A percentile compares a stretch with the other conserved stretches of the same genome.
These are phyloP conservation scores for Trematosphaeria pertusa DNA, from an alignment of 2,329 filamentous ascomycete species.

Conservation along the genomic window DNA sequence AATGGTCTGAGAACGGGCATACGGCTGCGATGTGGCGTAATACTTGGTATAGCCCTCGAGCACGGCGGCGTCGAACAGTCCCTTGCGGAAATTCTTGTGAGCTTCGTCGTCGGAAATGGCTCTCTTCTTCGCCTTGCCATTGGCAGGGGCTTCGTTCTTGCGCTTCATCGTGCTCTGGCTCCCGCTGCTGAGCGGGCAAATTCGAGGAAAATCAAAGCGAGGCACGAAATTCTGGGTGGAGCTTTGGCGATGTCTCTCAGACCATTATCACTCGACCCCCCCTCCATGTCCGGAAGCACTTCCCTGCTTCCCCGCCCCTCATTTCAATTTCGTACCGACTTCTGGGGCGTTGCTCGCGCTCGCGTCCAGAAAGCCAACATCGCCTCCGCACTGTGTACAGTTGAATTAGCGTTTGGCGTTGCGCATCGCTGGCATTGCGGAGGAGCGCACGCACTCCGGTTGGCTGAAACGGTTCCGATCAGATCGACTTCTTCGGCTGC, in stretches of 20 bases:
- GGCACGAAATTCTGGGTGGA: conserved; percentile 5
- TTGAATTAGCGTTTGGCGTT: conserved; percentile 5
- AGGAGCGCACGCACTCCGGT: conserved; percentile 13
- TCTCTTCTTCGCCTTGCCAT: conserved; percentile 52
- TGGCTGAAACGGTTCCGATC: conserved; percentile 6
- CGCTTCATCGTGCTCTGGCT: conserved; percentile 49
- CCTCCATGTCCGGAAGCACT: conserved; percentile 2
- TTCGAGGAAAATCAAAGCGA: background rate
- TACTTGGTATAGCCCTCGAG: conserved; percentile 43
- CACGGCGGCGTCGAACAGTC: conserved; percentile 47
- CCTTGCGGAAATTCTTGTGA: conserved; percentile 47
- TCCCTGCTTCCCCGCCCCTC: conserved; percentile 13
- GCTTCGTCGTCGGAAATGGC: conserved; percentile 50
- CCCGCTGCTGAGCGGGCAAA: background rate
- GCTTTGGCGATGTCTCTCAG: conserved; percentile 8
- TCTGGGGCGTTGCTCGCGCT: conserved; percentile 6
- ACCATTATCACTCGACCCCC: conserved; percentile 7
- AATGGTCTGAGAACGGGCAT: conserved; percentile 13
- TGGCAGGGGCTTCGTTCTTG: conserved; percentile 49
- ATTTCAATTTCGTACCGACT: background rate
- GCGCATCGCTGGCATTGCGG: conserved; percentile 7
- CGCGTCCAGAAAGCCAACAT: background rate
- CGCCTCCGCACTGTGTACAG: background rate
- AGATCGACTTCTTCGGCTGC: conserved; percentile 5
- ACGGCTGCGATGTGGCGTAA: conserved; percentile 50